These are phyloP conservation scores for Calvatia gigantea DNA, from an alignment of 768 basidiomycete species.

Conservation along the genomic window DNA sequence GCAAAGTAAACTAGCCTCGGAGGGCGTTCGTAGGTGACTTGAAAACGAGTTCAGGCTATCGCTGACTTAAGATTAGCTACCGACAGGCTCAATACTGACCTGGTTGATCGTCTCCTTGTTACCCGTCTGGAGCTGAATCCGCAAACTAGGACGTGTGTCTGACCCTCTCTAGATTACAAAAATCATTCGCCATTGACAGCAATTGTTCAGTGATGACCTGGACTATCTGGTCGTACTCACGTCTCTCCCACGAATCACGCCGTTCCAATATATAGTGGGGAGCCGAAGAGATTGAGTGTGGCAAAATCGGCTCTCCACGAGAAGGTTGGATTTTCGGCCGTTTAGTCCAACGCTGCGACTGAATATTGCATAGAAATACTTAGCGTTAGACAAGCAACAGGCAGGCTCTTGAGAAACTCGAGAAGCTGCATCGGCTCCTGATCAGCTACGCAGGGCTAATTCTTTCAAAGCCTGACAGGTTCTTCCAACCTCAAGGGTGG, in stretches of 20 bases:
- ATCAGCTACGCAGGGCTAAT: slow-evolving; percentile 88
- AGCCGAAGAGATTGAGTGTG: slow-evolving; percentile 82
- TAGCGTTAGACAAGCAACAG: slow-evolving; percentile 55
- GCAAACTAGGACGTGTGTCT: slow-evolving; percentile 57
- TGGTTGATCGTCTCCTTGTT: slow-evolving; percentile 79
- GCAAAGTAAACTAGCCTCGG: slow-evolving; percentile 61
- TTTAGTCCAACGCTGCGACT: background rate
- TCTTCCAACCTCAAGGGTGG: slow-evolving; percentile 81
- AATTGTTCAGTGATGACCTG: slow-evolving; percentile 55
- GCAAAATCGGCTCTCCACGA: slow-evolving; percentile 53
- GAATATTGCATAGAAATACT: slow-evolving; percentile 43
- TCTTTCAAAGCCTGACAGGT: slow-evolving; percentile 92
- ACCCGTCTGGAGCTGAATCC: slow-evolving; percentile 81
- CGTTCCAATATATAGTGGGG: slow-evolving; percentile 85
- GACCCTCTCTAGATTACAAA: background rate
- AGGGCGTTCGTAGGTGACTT: slow-evolving; percentile 43
- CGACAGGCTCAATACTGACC: slow-evolving; percentile 48
- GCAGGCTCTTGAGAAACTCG: slow-evolving; percentile 63
- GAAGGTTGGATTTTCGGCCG: slow-evolving; percentile 41
- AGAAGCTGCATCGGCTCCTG: slow-evolving; percentile 76
- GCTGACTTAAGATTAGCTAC: slow-evolving; percentile 22
- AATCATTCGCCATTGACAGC: slow-evolving; percentile 2
- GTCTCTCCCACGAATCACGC: slow-evolving; percentile 74
- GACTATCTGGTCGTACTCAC: slow-evolving; percentile 72
- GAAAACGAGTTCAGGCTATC: background rate